Base-by-base conservation (phyloP, 164 flowering plant species). In the Magnolia changhungtana region DNA sequence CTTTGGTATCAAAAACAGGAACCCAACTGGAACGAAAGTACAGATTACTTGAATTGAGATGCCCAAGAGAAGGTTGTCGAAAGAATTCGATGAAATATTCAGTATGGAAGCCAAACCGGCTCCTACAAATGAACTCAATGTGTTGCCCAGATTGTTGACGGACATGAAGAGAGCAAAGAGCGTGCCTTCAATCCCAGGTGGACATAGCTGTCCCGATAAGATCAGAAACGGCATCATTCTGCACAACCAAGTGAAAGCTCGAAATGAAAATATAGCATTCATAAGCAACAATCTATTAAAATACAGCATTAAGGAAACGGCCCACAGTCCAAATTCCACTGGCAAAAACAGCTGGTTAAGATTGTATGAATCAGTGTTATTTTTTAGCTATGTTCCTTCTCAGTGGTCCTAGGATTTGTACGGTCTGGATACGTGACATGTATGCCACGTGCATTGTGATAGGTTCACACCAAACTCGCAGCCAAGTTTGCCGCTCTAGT, bases 221-320 rank as follows among this genome's bases (percentile, higher is more conserved):
- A 94, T 92, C 83, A 94, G 81, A 86, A 94, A 92, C 19, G 98
- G 97, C 98, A 94, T 94, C 79, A 92, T 88, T 88, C 98, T 94
- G 94, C 83, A 83, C 50, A 52, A 72, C 31, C 58, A 78, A 19
- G 68, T 65, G 20, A 19, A 61, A 65, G 37, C 29, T 55, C 61
- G 16, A 55, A 55, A 10, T 11, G 13, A 16, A 55, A 55, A 55
- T 55, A 16, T 10, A 8, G 61, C 61, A 55, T 55, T 13, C 18
- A 10, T 55, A 55, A 3, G 18, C 61, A 55, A 55, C 61, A 10
- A 11, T 55, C 3, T 55, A 13, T 55, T 55, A 55, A 16, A 55
- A 55, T 55, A 37, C 45, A 55, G 61, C 9, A 11, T 10, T 9
- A 11, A 55, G 61, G 18, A 55, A 55, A 37, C 45, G 5, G 45